Percentiles rank a stretch among this genome's conserved stretches.
phyloP scores from a whole-genome alignment of 2,329 filamentous ascomycete genomes.

The Monosporascus sp. region DNA sequence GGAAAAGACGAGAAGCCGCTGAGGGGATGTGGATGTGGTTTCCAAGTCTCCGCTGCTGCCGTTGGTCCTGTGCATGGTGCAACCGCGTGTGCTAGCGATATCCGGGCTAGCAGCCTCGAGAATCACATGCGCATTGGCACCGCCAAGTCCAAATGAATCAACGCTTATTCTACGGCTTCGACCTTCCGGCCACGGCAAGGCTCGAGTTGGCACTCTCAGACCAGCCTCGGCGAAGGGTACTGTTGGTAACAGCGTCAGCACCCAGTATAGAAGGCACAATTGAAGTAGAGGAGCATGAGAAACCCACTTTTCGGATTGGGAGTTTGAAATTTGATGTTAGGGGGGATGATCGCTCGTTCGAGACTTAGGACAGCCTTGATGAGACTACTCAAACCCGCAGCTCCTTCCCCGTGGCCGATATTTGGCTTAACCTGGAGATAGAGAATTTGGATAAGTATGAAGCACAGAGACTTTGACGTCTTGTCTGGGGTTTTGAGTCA shows the following conservation, averaged over 20 bases:
- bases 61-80: too few species aligned
- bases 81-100: too few species aligned
- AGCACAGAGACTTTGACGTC: too few species aligned
- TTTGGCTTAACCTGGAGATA: slow-evolving; percentile 17
- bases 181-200: slow-evolving; percentile 26
- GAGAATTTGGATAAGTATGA: too few species aligned
- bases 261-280: too few species aligned
- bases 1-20: too few species aligned
- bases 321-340: slow-evolving; percentile 31
- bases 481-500: too few species aligned
- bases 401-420: slow-evolving; percentile 39
- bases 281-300: background rate
- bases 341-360: slow-evolving; percentile 34
- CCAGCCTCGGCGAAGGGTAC: slow-evolving; percentile 22
- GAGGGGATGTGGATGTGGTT: too few species aligned
- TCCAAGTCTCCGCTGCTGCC: background rate
- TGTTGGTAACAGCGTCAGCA: background rate
- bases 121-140: slow-evolving; percentile 30
- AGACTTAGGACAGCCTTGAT: slow-evolving; percentile 39
- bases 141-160: slow-evolving; percentile 33
- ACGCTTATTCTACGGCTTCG: slow-evolving; percentile 21
- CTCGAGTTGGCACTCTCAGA: slow-evolving; percentile 25
- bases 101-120: slow-evolving; percentile 11
- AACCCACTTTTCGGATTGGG: slow-evolving; percentile 24
- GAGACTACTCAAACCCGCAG: slow-evolving; percentile 36